Base-by-base conservation (phyloP, 2,329 filamentous ascomycete genomes). In the Penicillium sp. region DNA sequence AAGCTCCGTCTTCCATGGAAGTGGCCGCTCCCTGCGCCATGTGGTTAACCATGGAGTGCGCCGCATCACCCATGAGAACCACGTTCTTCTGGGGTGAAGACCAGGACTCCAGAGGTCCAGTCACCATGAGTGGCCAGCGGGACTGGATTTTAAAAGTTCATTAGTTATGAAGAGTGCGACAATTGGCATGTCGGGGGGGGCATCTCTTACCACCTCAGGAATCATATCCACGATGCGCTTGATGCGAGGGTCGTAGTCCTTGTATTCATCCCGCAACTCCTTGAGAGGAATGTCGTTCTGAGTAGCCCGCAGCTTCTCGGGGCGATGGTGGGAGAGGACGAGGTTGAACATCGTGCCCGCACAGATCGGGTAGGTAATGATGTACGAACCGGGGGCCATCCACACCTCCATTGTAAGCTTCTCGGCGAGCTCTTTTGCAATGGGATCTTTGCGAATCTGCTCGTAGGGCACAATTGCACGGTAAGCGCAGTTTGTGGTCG, bases 301-400 rank as follows among this genome's bases (percentile, higher is more conserved):
- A 1, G 65, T 62, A 13, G 67, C 59, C 1, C 69, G 68, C 13
- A 68, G 61, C 6, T 70, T 66, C 50, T 69, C 57, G 45, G 69
- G 54, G 6, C 56, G 56, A 56, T 74, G 62, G 65, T 76, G 64
- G 50, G 68, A 71, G 12, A 78, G 63, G 4, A 77, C 75, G 63
- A 77, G 68, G 53, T 77, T 77, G 59, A 75, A 75, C 31, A 71
- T 63, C 41, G 67, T 71, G 9, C 72, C 73, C 2, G 66, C 69
- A n/a, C 66, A 68, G 24, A 78, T 72, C 1, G 73, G 73, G 51
- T 77, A 77, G 3, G 72, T 71, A 44, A 78, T 76, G 56, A 75
- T 73, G 49, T 75, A 74, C 2, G 64, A 58, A 10, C 65, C 63
- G 4, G 61, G 47, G 2, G 54, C 51, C 56, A 58, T 58, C 75